Percentiles rank a stretch among this genome's conserved stretches.
Evolutionary conservation across 306 rosid species (phyloP).

Genomic region (Lathyrus oleraceus): DNA sequence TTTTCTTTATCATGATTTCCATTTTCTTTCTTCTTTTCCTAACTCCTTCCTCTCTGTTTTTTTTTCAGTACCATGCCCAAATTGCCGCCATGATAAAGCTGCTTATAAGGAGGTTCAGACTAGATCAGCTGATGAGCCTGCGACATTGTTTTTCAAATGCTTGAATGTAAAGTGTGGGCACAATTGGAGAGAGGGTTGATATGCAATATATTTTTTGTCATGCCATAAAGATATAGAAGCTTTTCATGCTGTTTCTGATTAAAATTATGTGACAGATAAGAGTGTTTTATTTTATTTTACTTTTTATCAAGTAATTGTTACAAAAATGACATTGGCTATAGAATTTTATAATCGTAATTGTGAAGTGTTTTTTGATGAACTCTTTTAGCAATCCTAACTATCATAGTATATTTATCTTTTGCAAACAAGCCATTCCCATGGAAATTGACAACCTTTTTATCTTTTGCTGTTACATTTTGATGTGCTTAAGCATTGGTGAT

Average conservation of each 20-base stretch:
- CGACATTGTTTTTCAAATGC: slow-evolving; percentile 60
- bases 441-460: neutral
- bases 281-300: no score
- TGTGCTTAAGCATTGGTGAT: no score
- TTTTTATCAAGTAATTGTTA: no score
- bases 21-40: neutral
- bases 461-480: neutral
- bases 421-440: neutral
- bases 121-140: slow-evolving; percentile 72
- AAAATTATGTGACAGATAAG: neutral
- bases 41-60: neutral
- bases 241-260: neutral
- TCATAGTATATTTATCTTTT: no score
- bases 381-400: neutral
- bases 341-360: no score
- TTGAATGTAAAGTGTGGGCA: slow-evolving; percentile 50
- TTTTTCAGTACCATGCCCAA: slow-evolving; percentile 52
- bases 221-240: neutral
- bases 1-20: neutral
- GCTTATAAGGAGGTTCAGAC: slow-evolving; percentile 55
- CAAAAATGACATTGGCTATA: no score
- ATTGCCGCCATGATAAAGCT: slow-evolving; percentile 51
- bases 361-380: no score
- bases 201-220: neutral
- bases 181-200: neutral